Percentiles rank a stretch among this genome's conserved stretches.
phyloP scores from a whole-genome alignment of 352 stramenopile species.

The Globisporangium acanthophoron region DNA sequence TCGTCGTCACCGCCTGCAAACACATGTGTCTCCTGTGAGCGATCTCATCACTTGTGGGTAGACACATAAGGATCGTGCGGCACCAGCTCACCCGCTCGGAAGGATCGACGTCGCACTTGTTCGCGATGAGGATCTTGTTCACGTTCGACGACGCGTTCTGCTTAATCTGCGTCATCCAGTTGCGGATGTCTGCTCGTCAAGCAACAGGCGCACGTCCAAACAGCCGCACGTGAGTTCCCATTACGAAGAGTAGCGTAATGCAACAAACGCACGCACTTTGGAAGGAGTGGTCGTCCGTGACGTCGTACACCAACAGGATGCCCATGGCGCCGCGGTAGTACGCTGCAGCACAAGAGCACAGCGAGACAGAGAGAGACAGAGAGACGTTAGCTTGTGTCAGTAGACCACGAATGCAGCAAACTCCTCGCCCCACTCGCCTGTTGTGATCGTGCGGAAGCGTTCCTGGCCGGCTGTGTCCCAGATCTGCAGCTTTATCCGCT shows the following conservation, averaged over 20 bases:
- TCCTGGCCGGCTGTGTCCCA: constrained; percentile 88
- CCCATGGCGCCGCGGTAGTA: constrained; percentile 91
- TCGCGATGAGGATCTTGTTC: constrained; percentile 99
- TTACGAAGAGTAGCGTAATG: not conserved
- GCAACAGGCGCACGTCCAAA: not conserved
- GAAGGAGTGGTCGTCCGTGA: constrained; percentile 90
- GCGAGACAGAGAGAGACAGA: not conserved
- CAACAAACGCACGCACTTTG: constrained; percentile 53
- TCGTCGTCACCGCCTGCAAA: constrained; percentile 74
- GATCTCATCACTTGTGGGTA: not conserved
- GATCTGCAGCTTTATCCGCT: constrained; percentile 88
- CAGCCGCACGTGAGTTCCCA: not conserved
- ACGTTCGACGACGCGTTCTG: constrained; percentile 99
- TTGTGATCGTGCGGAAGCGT: constrained; percentile 87
- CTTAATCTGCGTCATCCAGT: constrained; percentile 91
- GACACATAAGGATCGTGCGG: not conserved
- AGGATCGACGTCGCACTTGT: constrained; percentile 98
- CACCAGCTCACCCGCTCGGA: constrained; percentile 84
- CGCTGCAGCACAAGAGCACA: constrained; percentile 24
- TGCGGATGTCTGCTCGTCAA: constrained; percentile 65
- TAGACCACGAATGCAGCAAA: not conserved
- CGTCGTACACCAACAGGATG: constrained; percentile 92
- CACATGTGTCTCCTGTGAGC: not conserved
- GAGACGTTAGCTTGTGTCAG: not conserved
- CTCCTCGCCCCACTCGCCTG: constrained; percentile 24